A percentile compares a stretch with the other conserved stretches of the same genome.
Evolutionary conservation across 257 asterid species (phyloP).

Genomic region (Solanum sitiens): DNA sequence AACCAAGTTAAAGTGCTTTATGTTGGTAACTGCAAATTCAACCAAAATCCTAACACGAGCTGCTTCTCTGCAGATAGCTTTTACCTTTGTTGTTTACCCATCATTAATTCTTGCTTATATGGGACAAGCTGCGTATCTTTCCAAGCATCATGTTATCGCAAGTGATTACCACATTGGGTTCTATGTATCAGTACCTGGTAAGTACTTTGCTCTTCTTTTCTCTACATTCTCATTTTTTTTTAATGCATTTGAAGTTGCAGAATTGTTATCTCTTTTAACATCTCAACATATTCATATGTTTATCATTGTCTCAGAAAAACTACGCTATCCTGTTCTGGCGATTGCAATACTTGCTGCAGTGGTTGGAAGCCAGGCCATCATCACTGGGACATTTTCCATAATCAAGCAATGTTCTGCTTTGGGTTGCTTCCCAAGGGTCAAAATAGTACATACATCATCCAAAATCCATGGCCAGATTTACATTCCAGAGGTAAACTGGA

Average conservation of each 20-base stretch:
- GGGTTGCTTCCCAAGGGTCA: slow-evolving; percentile 87
- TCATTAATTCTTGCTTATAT: slow-evolving; percentile 89
- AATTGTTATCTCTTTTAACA: background rate
- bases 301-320: slow-evolving; percentile 32
- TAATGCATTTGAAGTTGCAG: background rate
- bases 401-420: slow-evolving; percentile 94
- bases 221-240: background rate
- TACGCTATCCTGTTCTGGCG: slow-evolving; percentile 88
- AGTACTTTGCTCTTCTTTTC: background rate
- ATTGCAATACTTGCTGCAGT: slow-evolving; percentile 97
- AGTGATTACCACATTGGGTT: slow-evolving; percentile 71
- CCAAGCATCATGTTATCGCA: slow-evolving; percentile 66
- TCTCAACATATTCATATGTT: background rate
- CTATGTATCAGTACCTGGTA: slow-evolving; percentile 94
- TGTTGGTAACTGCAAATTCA: background rate
- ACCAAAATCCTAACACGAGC: background rate
- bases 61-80: slow-evolving; percentile 53
- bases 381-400: slow-evolving; percentile 87
- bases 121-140: slow-evolving; percentile 99
- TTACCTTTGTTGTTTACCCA: slow-evolving; percentile 82
- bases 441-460: slow-evolving; percentile 81
- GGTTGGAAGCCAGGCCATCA: slow-evolving; percentile 96
- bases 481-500: slow-evolving; percentile 95
- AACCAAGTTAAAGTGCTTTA: background rate
- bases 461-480: slow-evolving; percentile 82